phyloP scores from a whole-genome alignment of 2,329 filamentous ascomycete genomes.

The Trichocomaceae sp. region DNA sequence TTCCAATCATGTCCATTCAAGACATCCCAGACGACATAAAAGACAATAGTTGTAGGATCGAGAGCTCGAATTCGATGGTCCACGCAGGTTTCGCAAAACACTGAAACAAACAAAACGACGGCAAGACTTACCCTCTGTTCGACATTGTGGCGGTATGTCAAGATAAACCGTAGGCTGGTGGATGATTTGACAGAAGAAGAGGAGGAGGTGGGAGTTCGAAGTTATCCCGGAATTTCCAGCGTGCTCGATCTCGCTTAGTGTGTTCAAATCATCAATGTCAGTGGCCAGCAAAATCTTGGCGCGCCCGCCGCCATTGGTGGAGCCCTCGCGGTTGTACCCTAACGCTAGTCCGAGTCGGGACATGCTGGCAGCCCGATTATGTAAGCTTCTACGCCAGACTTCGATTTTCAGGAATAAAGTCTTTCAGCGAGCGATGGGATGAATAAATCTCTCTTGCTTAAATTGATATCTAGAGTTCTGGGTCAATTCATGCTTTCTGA shows the following conservation, averaged over 20 bases:
- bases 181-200: slow-evolving; percentile 29
- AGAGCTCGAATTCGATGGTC: background rate
- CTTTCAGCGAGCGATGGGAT: too few species aligned
- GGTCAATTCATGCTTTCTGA: slow-evolving; percentile 4
- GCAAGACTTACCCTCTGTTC: slow-evolving; percentile 43
- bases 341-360: slow-evolving; percentile 27
- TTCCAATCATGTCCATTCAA: background rate
- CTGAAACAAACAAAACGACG: background rate
- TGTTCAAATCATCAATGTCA: slow-evolving; percentile 11
- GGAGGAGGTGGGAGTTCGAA: slow-evolving; percentile 23
- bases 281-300: slow-evolving; percentile 38
- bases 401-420: too few species aligned
- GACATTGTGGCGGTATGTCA: slow-evolving; percentile 44
- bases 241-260: slow-evolving; percentile 39
- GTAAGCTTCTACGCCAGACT: too few species aligned
- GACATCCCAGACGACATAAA: background rate
- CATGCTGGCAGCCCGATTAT: background rate
- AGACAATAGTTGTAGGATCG: background rate
- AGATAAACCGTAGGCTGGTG: slow-evolving; percentile 22
- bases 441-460: background rate
- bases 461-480: background rate
- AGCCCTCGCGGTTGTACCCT: slow-evolving; percentile 24
- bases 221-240: slow-evolving; percentile 26
- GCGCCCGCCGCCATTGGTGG: slow-evolving; percentile 21
- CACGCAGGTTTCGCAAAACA: background rate